These are phyloP conservation scores for Herpotrichia juniperi DNA, from an alignment of 2,329 filamentous ascomycete genomes.

Conservation along the genomic window DNA sequence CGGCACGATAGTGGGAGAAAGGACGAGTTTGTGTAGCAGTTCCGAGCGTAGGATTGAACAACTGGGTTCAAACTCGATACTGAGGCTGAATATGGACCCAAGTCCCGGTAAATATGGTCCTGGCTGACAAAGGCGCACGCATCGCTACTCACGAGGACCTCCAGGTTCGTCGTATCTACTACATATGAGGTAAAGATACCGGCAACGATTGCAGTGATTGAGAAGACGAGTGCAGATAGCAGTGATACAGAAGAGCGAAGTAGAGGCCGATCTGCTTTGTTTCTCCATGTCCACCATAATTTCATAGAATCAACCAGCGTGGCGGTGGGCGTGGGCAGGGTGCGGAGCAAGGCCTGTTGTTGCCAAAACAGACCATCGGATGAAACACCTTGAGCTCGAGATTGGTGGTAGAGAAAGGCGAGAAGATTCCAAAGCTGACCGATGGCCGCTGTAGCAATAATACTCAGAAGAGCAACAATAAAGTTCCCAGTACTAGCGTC, in stretches of 20 bases:
- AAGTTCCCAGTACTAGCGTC: neutral
- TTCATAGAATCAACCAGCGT: slow-evolving; percentile 17
- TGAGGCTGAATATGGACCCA: too few species aligned
- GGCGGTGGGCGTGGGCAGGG: slow-evolving; percentile 15
- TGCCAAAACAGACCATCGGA: slow-evolving; percentile 18
- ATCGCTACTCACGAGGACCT: slow-evolving; percentile 21
- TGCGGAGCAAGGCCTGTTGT: slow-evolving; percentile 18
- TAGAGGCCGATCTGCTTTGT: slow-evolving; percentile 8
- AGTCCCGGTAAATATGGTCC: too few species aligned
- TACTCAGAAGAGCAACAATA: neutral
- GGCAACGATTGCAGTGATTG: slow-evolving; percentile 9
- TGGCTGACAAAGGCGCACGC: too few species aligned
- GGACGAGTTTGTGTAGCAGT: neutral
- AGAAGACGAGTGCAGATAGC: slow-evolving; percentile 12
- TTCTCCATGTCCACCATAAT: slow-evolving; percentile 18
- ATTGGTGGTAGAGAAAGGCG: slow-evolving; percentile 5
- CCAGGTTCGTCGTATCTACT: slow-evolving; percentile 14
- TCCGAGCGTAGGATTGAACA: neutral
- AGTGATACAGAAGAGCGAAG: slow-evolving; percentile 7
- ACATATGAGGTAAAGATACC: slow-evolving; percentile 25
- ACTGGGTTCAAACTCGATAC: neutral
- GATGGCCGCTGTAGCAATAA: neutral
- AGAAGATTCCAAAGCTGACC: neutral
- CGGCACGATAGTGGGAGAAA: slow-evolving; percentile 3
- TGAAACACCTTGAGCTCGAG: neutral